Base-by-base conservation (phyloP, 768 basidiomycete species). In the Lanmaoa pseudosensibilis region DNA sequence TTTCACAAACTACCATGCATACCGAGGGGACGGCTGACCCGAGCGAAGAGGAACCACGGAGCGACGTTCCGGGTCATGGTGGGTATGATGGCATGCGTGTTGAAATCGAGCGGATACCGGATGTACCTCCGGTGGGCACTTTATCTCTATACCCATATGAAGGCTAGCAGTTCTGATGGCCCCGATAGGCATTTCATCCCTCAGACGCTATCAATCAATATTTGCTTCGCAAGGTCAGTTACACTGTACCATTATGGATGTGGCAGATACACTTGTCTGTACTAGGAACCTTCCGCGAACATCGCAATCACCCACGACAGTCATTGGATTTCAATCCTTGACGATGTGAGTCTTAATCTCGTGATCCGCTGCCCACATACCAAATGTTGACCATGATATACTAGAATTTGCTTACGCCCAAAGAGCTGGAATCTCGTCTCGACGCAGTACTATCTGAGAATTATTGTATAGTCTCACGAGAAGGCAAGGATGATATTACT, bases 321-420 rank as follows among this genome's bases (percentile, higher is more conserved):
- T 23, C 34, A 37, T 41, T 62, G 56, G 55, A 56, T 46, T 23
- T 55, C 52, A 25, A 37, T 56, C n/a, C 52, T 56, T 16, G 55
- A 54, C 39, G 37, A 54, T 7, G 55, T 56, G 21, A 9, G 53
- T 33, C 36, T 45, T n/a, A 3, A 2, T 32, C 30, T 39, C 27
- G 32, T 25, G 19, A 19, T 46, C 7, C 4, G 16, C 9, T 41
- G 13, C 18, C 11, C n/a, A n/a, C 19, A 21, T 8, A 16, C 11
- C 12, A 19, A 30, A 52, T 13, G 10, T 37, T 18, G 33, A 34
- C 10, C 40, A 15, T 5, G 23, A 32, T 27, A n/a, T 34, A 6
- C 44, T 33, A 59, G 57, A 40, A 25, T 18, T 15, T 25, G 15
- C 46, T 59, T 18, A 52, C 45, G 23, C 30, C 13, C 12, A 3